phyloP scores from a whole-genome alignment of 1,284 basidiomycete species.

The Chalciporus sp. region DNA sequence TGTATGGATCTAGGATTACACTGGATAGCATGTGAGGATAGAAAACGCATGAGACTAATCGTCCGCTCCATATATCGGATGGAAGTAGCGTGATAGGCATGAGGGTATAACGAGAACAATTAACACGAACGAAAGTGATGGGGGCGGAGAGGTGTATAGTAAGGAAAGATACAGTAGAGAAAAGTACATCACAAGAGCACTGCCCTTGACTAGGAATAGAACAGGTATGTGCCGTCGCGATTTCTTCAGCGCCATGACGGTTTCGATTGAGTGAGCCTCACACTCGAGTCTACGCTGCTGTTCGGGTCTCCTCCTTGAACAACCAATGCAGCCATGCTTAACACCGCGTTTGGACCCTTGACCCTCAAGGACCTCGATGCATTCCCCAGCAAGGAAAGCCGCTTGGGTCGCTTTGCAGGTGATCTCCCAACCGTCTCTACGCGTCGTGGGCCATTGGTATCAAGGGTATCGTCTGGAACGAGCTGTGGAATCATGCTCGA shows the following conservation, averaged over 20 bases:
- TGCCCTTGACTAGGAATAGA: constrained; percentile 12
- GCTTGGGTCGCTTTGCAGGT: constrained; percentile 65
- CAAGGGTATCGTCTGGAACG: constrained; percentile 30
- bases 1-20: constrained; percentile 30
- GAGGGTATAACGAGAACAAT: constrained; percentile 26
- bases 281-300: constrained; percentile 23
- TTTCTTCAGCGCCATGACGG: constrained; percentile 32
- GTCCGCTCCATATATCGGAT: constrained; percentile 11
- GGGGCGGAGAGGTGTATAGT: constrained; percentile 1
- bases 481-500: constrained; percentile 78
- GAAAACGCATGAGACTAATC: constrained; percentile 5
- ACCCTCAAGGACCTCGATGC: constrained; percentile 31
- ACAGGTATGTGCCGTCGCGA: constrained; percentile 1
- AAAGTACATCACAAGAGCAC: constrained; percentile 24
- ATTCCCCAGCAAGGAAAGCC: constrained; percentile 55
- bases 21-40: constrained; percentile 25
- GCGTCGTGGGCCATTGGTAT: constrained; percentile 41
- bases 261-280: constrained; percentile 20
- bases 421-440: constrained; percentile 48
- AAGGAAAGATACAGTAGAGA: constrained; percentile 9
- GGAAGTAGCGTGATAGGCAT: constrained; percentile 11
- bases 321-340: constrained; percentile 20
- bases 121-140: constrained; percentile 1
- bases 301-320: constrained; percentile 31
- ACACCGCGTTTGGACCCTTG: constrained; percentile 25